Evolutionary conservation across 2,329 filamentous ascomycete species (phyloP), one percentile per base, ranked within the genome.

Genomic region (Talaromyces funiculosus): DNA sequence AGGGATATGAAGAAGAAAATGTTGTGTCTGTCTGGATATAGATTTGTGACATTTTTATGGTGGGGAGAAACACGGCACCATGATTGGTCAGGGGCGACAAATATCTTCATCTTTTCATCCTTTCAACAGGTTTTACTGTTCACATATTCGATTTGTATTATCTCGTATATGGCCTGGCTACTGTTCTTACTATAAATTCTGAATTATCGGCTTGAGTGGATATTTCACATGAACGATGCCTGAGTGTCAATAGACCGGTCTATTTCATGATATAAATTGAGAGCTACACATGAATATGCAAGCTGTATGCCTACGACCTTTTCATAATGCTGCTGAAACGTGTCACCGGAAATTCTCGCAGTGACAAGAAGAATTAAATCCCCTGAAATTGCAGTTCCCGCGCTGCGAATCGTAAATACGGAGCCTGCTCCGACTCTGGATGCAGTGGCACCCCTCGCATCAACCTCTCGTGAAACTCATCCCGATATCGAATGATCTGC

Each of bases 21-120:
- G 9, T 4, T 14, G 8, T 31, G 35, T 47, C 37, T n/a, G 24
- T 38, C 20, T 29, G 24, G 42, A 57, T 57, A 57, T 57, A 57
- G 54, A 57, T 45, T 56, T 45, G 40, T 57, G 54, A 49, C 42
- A 57, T 59, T 47, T 59, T 51, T 53, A 43, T 59, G 47, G 57
- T 59, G 57, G 57, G 47, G 57, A 40, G 38, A 35, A 42, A 29
- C 35, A 16, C 7, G 8, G 26, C 16, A 16, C 38, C 3, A 10
- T 59, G n/a, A 59, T 59, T 59, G 57, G 57, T 5, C 33, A 40
- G 20, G 26, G 14, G 33, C 33, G 20, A 24, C 33, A 20, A 33
- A 51, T 35, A 51, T 22, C 9, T 16, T 51, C 47, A 16, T 26
- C 67, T 53, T 57, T 57, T 3, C 47, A 35, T 20, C 47, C 29